Evolutionary conservation across 495 filamentous ascomycete genomes (phyloP), one percentile per base, ranked within the genome.

Genomic region (Talaromyces adpressus): DNA sequence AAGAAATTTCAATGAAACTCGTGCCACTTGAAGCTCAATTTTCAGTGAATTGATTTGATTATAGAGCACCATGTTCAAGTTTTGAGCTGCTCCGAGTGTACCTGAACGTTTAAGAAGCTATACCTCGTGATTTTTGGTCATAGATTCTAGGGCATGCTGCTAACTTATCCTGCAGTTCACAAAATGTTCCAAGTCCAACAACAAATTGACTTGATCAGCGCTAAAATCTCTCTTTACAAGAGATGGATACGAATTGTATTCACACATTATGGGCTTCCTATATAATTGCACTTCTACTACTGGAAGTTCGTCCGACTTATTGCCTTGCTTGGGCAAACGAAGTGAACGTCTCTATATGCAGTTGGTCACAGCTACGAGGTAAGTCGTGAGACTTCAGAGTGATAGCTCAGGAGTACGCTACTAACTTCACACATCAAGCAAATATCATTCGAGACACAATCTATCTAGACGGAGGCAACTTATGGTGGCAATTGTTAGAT

Each of bases 381-480:
- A 62, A 0, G 58, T 36, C 30, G 52, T 16, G 22, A 22, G 11
- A n/a, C 18, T 62, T n/a, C 11, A 12, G 2, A 11, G 22, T 36
- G 12, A 0, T 20, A 14, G 12, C 16, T 47, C 54, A 49, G 59
- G 34, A 59, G n/a, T 4, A 1, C 11, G 41, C 34, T 61, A 1
- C 34, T 64, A 36, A 61, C 64, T 34, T 57, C 52, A 53, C 16
- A 49, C n/a, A 29, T 12, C 9, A 56, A 84, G 85, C 78, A 68
- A 79, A 80, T 61, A 73, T 86, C 2, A 73, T 88, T 36, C 78
- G 79, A 29, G 84, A 89, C 66, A 85, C 82, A 4, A 72, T 88
- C 30, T 89, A 85, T 64, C 60, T 89, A 12, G 86, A 89, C 69
- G 86, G 86, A 52, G 86, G 86, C 1, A 62, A 67, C 65, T 54